Base-by-base conservation (phyloP, 2,329 filamentous ascomycete species). In the Raffaelea arxii region DNA sequence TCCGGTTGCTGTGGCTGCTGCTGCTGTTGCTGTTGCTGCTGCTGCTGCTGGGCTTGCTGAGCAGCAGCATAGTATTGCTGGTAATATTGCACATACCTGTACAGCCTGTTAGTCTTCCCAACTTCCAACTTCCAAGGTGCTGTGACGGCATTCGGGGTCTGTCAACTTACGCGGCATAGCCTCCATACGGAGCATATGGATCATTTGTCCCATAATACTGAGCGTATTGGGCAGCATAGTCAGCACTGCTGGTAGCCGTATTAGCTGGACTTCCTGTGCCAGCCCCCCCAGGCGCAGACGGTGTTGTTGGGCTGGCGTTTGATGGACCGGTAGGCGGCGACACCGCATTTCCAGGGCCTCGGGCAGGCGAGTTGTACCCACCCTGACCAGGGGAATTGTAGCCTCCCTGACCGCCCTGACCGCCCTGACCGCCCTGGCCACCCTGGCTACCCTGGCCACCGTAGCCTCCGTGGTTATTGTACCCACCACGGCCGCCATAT, bases 151-250 rank as follows among this genome's bases (percentile, higher is more conserved):
- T 12, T 18, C 35, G n/a, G 35, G 35, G 7, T n/a, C 19, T 18
- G 14, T 37, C 19, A 18, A 61, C 71, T 60, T 75, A 86, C 68
- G 84, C 85, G 55, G 82, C 77, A 64, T 92, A 96, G 46, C 91
- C 91, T 51, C 91, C 91, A 56, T 92, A 96, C 9, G 86, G 81
- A 37, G 88, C 88, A 62, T 96, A 96, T 0, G 90, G 91, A 58
- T 96, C 55, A 40, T n/a, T 46, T 1, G 66, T 68, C 52, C 73
- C 74, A 51, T 90, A 91, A 63, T 94, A 92, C 61, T 89, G 84
- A 3, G 86, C 83, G 62, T 94, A 94, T 59, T 91, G 85, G 18
- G 84, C 80, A 44, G 79, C 79, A 62, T 92, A 92, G 56, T 94
- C 85, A 45, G 69, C 64, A 37, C 56, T 53, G n/a, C 49, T 59